A percentile compares a stretch with the other conserved stretches of the same genome.
Evolutionary conservation across 1,284 basidiomycete genomes (phyloP).

Genomic region (Austroboletus novae-zelandiae): DNA sequence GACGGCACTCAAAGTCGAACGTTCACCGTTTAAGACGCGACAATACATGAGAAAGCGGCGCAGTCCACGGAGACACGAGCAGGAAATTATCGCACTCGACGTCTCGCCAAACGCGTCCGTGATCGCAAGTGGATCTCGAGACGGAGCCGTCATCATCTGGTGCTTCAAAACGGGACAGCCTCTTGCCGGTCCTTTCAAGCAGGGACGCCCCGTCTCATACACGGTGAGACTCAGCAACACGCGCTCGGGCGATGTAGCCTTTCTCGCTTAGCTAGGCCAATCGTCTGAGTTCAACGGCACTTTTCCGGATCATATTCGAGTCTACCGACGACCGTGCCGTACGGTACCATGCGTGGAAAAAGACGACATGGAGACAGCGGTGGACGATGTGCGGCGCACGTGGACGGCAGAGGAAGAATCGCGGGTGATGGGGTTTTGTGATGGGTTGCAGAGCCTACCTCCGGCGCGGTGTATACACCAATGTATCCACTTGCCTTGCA

Average conservation of each 20-base stretch:
- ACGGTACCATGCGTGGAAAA: slow-evolving; percentile 7
- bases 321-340: slow-evolving; percentile 5
- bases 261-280: slow-evolving; percentile 19
- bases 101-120: slow-evolving; percentile 17
- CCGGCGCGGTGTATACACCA: not conserved
- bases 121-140: slow-evolving; percentile 20
- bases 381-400: not conserved
- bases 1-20: not conserved
- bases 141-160: slow-evolving; percentile 23
- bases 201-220: not conserved
- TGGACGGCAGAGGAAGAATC: slow-evolving; percentile 2
- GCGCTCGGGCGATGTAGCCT: not conserved
- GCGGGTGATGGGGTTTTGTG: not conserved
- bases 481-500: not conserved
- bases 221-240: too few species aligned
- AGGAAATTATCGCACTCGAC: slow-evolving; percentile 19
- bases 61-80: slow-evolving; percentile 12
- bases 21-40: slow-evolving; percentile 12
- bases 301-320: slow-evolving; percentile 21
- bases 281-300: slow-evolving; percentile 26
- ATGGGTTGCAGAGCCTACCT: not conserved
- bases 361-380: slow-evolving; percentile 4
- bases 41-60: slow-evolving; percentile 1
- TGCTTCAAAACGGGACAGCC: slow-evolving; percentile 12
- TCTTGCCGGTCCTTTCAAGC: slow-evolving; percentile 17